Base-by-base conservation (phyloP, 352 stramenopile genomes). In the Hyaloperonospora arabidopsidis region DNA sequence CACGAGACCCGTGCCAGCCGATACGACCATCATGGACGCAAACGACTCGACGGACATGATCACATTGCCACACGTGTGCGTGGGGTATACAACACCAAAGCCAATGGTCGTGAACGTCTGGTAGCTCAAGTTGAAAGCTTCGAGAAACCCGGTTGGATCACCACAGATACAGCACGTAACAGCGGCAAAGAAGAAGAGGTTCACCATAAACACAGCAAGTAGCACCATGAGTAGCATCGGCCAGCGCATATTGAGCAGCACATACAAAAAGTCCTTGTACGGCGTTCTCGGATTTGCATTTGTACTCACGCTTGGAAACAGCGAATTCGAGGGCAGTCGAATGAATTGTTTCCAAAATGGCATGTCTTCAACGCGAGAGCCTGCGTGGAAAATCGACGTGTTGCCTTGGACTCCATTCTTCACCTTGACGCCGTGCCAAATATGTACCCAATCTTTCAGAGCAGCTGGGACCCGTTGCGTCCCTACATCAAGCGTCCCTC, bases 81-180 rank as follows among this genome's bases (percentile, higher is more conserved):
- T 69, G 5, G 82, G 79, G 65, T 85, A 90, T 23, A 90, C 73
- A 18, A 89, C 60, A 18, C 82, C 82, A 54, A 89, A 93, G 36
- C 82, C 82, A 57, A 93, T 90, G 5, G 82, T 93, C 13, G 78
- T 89, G 54, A 90, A 93, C 1, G 82, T 89, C 61, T 93, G 82
- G 57, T 93, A 93, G 45, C 76, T 89, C 34, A 90, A 43, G 49
- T 87, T 72, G 45, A 88, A 86, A 2, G 76, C 67, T 29, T 76
- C 67, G n/a, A 85, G 70, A 38, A 86, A 81, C 21, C 56, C 55
- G 17, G 60, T 65, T 0, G 77, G 78, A 22, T 90, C 76, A 34
- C 70, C 56, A 52, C 82, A 93, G 32, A 64, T 46, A 21, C 61
- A 69, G 35, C 64, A 80, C 29, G 72, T 59, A 41, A 87, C 11